These are phyloP conservation scores for Psophocarpus tetragonolobus DNA, from an alignment of 306 rosid genomes.

Conservation along the genomic window DNA sequence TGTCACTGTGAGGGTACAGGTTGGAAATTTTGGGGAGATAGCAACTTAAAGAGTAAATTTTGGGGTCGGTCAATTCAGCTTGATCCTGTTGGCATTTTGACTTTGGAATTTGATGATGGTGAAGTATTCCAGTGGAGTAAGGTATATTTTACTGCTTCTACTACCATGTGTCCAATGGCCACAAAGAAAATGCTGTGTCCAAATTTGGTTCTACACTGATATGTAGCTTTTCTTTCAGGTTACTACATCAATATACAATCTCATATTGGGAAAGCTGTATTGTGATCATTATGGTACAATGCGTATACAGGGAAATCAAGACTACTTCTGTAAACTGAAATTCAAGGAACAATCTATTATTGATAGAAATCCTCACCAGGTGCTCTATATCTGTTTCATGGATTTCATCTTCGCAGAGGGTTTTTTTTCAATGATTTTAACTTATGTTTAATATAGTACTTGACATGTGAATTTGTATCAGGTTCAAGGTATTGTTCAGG, in stretches of 20 bases:
- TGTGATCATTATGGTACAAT: slow-evolving; percentile 96
- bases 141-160: slow-evolving; percentile 51
- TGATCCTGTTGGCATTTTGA: slow-evolving; percentile 89
- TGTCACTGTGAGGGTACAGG: slow-evolving; percentile 95
- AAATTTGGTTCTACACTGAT: slow-evolving; percentile 32
- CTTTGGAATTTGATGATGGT: slow-evolving; percentile 92
- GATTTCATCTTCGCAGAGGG: slow-evolving; percentile 8
- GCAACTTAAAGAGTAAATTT: slow-evolving; percentile 95
- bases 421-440: not conserved
- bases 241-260: slow-evolving; percentile 93
- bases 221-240: slow-evolving; percentile 55
- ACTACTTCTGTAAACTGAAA: slow-evolving; percentile 78
- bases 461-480: slow-evolving; percentile 33
- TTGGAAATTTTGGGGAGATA: slow-evolving; percentile 95
- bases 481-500: slow-evolving; percentile 91
- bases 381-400: slow-evolving; percentile 36
- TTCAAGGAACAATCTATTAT: slow-evolving; percentile 96
- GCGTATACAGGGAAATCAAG: slow-evolving; percentile 78
- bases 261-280: slow-evolving; percentile 90
- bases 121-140: slow-evolving; percentile 94
- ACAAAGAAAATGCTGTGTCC: not conserved
- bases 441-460: not conserved
- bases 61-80: slow-evolving; percentile 99
- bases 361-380: slow-evolving; percentile 98
- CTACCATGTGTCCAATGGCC: slow-evolving; percentile 4